phyloP scores from a whole-genome alignment of 1,284 basidiomycete genomes.

The Ceratobasidium papillatum region DNA sequence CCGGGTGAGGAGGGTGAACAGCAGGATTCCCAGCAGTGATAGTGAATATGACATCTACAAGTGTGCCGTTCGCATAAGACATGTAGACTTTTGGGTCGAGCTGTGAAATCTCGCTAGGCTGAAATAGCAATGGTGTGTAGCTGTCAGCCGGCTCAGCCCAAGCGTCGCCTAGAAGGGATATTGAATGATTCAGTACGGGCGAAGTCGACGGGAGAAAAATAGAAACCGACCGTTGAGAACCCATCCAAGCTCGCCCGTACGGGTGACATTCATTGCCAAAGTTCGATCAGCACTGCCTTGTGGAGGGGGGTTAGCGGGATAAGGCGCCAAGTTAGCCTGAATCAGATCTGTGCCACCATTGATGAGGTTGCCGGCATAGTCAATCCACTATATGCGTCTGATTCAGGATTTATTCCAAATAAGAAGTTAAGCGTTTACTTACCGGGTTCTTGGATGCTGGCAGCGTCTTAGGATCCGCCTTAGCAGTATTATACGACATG shows the following conservation, averaged over 20 bases:
- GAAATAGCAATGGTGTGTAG: slow-evolving; percentile 17
- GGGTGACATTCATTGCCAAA: slow-evolving; percentile 8
- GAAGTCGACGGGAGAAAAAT: not conserved
- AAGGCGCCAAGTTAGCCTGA: slow-evolving; percentile 18
- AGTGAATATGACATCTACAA: slow-evolving; percentile 36
- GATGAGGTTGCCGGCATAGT: slow-evolving; percentile 41
- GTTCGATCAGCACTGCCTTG: slow-evolving; percentile 26
- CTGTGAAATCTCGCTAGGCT: slow-evolving; percentile 13
- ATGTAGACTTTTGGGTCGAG: slow-evolving; percentile 34
- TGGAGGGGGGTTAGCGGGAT: slow-evolving; percentile 30
- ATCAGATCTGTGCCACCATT: slow-evolving; percentile 9
- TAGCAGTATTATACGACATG: slow-evolving; percentile 31
- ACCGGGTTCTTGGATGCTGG: slow-evolving; percentile 22
- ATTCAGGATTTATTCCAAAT: not conserved
- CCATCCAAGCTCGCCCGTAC: slow-evolving; percentile 21
- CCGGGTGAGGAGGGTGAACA: slow-evolving; percentile 13
- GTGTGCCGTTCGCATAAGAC: slow-evolving; percentile 13
- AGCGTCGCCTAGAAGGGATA: not conserved
- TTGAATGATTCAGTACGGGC: not conserved
- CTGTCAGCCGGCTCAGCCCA: slow-evolving; percentile 5
- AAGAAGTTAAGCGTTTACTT: not conserved
- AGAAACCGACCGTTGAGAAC: slow-evolving; percentile 20
- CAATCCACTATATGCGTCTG: slow-evolving; percentile 15
- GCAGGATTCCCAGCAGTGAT: slow-evolving; percentile 29
- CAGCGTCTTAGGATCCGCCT: slow-evolving; percentile 8